phyloP scores from a whole-genome alignment of 2,329 filamentous ascomycete species.

The Pyricularia sp. region DNA sequence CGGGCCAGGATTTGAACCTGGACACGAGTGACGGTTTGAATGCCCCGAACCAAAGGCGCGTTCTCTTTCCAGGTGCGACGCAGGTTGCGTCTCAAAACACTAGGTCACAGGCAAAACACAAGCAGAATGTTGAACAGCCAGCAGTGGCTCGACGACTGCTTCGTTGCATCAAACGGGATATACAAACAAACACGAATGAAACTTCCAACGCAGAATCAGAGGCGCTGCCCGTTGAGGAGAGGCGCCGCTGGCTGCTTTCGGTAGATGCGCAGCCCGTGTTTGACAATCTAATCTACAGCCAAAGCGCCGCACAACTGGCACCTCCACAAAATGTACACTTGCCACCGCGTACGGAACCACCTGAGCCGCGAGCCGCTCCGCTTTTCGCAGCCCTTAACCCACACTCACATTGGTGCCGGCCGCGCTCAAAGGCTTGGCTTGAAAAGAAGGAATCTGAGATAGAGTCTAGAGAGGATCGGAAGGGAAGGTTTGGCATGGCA shows the following conservation, averaged over 20 bases:
- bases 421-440: slow-evolving; percentile 34
- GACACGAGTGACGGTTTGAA: not conserved
- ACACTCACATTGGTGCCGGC: slow-evolving; percentile 34
- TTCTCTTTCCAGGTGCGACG: not conserved
- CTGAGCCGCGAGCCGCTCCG: slow-evolving; percentile 13
- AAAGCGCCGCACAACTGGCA: slow-evolving; percentile 13
- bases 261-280: not conserved
- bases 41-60: not conserved
- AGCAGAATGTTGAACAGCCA: not conserved
- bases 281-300: slow-evolving; percentile 17
- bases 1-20: not conserved
- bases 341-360: slow-evolving; percentile 9
- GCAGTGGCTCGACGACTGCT: not conserved
- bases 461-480: slow-evolving; percentile 33
- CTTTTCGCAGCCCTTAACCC: slow-evolving; percentile 41
- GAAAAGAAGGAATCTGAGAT: slow-evolving; percentile 40
- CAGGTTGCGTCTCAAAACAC: not conserved
- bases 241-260: not conserved
- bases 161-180: not conserved
- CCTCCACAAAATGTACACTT: slow-evolving; percentile 12
- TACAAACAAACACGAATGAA: not conserved
- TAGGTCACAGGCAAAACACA: not conserved
- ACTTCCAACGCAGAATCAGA: not conserved
- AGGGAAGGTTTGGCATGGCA: slow-evolving; percentile 39
- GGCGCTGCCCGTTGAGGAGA: not conserved